Base-by-base conservation (phyloP, 805 yeast genomes). In the Barnettozyma populi region DNA sequence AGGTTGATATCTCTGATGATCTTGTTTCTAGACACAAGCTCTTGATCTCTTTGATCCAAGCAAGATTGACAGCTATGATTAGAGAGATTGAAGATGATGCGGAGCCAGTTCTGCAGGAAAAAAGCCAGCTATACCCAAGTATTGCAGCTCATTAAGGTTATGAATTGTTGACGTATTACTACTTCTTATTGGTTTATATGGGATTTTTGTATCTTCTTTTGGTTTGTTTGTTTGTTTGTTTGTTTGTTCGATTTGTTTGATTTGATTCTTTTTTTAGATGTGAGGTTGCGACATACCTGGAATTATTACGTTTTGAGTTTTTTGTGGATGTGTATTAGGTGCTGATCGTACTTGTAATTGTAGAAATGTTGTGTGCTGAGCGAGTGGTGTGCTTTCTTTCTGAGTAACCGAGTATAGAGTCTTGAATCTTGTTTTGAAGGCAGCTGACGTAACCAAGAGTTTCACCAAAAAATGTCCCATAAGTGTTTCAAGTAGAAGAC, bases 111-210 rank as follows among this genome's bases (percentile, higher is more conserved):
- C 27, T 20, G 14, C 23, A 29, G 13, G 40, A 19, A 36, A 9
- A 23, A 7, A 46, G 44, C 27, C 45, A 41, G n/a, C 38, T 57
- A 32, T 57, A 58, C 37, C 62, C 62, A 42, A 47, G 47, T 14
- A 50, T 57, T 38, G 49, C 54, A 10, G 57, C 58, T 37, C 45
- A 43, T 37, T 50, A 37, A 37, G 40, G 40, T 16, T 29, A 20
- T 41, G 21, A 25, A 29, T 31, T 41, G 21, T 29, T 24, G 23
- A n/a, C 24, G n/a, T 21, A 20, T 38, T 19, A 23, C 43, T 27
- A 40, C 35, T 43, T 20, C 13, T n/a, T n/a, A n/a, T 13, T 39
- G 38, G 42, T 16, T 40, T 25, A 18, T 9, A 38, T 27, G 18
- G 19, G 11, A 9, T n/a, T 10, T 35, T 35, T 34, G 36, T 35